phyloP scores from a whole-genome alignment of 495 filamentous ascomycete genomes.

The Xylaria curta region DNA sequence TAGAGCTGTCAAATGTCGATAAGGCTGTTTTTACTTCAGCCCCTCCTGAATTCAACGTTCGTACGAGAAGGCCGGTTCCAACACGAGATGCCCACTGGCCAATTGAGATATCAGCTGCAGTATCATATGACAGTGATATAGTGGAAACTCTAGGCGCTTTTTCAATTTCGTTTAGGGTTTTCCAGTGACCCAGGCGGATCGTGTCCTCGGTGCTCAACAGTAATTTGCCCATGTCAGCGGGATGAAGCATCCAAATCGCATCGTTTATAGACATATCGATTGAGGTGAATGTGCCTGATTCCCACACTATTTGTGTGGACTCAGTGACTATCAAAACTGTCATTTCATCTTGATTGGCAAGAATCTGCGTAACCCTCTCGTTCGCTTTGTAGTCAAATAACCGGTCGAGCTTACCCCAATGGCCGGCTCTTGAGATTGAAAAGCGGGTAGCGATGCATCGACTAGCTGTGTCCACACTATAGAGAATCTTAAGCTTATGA shows the following conservation, averaged over 20 bases:
- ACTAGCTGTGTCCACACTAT: conserved; percentile 30
- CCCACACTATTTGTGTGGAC: neutral
- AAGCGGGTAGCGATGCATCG: conserved; percentile 33
- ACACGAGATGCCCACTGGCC: neutral
- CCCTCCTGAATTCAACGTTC: neutral
- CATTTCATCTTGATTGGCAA: conserved; percentile 5
- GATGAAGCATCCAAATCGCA: conserved; percentile 7
- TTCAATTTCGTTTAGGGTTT: neutral
- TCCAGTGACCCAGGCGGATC: neutral
- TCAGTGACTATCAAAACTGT: neutral
- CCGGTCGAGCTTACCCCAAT: neutral
- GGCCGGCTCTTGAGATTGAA: neutral
- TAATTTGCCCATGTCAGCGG: neutral
- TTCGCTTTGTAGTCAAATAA: neutral
- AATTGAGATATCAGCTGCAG: neutral
- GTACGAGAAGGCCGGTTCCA: neutral
- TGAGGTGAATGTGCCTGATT: neutral
- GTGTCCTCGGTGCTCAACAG: neutral
- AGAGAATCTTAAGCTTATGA: conserved; percentile 28
- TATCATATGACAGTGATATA: neutral
- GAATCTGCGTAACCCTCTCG: neutral
- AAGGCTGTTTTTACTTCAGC: neutral
- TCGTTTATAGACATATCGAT: neutral
- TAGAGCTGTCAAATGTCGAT: neutral
- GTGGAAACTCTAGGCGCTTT: neutral